Evolutionary conservation across 768 basidiomycete genomes (phyloP), one percentile per base, ranked within the genome.

Genomic region (Hortiboletus flavorubellus): DNA sequence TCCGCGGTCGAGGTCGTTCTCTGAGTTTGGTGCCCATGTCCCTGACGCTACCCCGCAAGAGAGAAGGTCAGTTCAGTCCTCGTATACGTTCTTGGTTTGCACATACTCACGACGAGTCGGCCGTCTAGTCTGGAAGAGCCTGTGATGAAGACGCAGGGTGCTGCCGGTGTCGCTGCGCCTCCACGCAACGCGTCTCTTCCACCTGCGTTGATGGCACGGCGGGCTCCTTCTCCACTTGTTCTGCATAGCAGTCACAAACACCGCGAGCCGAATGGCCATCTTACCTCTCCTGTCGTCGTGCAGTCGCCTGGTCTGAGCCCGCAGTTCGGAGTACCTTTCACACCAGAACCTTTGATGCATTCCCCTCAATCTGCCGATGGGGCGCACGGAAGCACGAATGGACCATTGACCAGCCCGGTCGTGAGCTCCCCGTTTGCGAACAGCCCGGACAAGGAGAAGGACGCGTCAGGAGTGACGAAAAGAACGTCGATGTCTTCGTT

Each of bases 1-100:
- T 7, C 81, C 79, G 14, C 71, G 80, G 6, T 91, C 90, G 5
- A 69, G 89, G 47, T 90, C 87, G 21, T 92, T 92, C 64, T 91
- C 89, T 9, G 86, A 82, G 3, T 86, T 90, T 68, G 80, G 82
- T 48, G 73, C 76, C 5, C 61, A 68, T 5, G 51, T 50, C 1
- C 44, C 49, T 46, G n/a, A 12, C 5, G 35, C 48, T 8, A 1
- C 9, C 26, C 46, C 44, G 12, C 56, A 30, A 16, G 54, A 59
- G 21, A 58, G 15, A 43, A 66, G 65, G 71, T 71, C 8, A 29
- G 65, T 55, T 8, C 4, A 14, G 10, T 26, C 1, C 12, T 40
- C 14, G 2, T 30, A 9, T 37, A 30, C 1, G 26, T 18, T 15
- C 0, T 8, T 54, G 34, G 51, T 54, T 5, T 46, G 57, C 8